Evolutionary conservation across 805 yeast species (phyloP), one percentile per base, ranked within the genome.

Genomic region (Metschnikowia sp.): DNA sequence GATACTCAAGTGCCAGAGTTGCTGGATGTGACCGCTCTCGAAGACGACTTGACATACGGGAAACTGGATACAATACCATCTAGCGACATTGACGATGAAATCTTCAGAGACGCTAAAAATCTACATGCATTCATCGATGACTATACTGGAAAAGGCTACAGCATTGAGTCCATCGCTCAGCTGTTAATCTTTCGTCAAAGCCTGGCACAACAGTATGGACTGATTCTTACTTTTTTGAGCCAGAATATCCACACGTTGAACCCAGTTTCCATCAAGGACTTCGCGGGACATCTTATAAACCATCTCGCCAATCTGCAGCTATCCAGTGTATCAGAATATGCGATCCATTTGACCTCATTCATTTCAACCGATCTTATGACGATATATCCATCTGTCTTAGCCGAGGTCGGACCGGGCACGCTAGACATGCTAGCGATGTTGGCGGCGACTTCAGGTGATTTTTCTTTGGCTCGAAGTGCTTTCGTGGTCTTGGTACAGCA

Each of bases 371-470:
- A 22, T 10, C 40, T 60, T 11, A 29, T 48, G 18, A 51, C 45
- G n/a, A 33, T 48, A 4, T 49, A 50, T 33, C 58, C 62, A 4
- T 36, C 45, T 10, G 26, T 55, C 8, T 40, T 53, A 26, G 8
- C 18, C 13, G 58, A 55, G 15, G 49, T 65, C 32, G 52, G 49
- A 39, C 26, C 26, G 26, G 26, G 26, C 26, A 48, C 49, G 31
- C 55, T 68, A 32, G 65, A 68, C 43, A 56, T 55, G 32, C 52
- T 67, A 31, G 64, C 63, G 10, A 47, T 46, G 33, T 45, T 64
- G 31, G 48, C 61, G 13, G 47, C 61, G 2, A 32, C 49, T 10
- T 49, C 64, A 3, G 50, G 56, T 4, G 52, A 62, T 35, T 38
- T 51, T 5, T 32, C 47, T 1, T 50, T 50, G 6, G 45, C 55